Percentiles rank a stretch among this genome's conserved stretches.
phyloP scores from a whole-genome alignment of 306 rosid genomes.

The Cucumis melo region DNA sequence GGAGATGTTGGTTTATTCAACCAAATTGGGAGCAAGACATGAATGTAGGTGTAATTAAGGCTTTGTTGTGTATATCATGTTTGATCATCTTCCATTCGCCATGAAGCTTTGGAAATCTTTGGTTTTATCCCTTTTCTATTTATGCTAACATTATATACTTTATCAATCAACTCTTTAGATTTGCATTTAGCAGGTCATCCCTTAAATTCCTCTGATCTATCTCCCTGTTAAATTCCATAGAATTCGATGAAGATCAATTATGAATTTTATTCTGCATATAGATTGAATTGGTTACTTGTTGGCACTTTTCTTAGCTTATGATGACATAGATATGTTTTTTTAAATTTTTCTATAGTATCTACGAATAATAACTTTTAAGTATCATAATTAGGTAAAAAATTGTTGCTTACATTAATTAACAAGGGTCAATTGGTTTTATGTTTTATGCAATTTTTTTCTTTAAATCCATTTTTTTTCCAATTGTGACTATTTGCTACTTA shows the following conservation, averaged over 20 bases:
- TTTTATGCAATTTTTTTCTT: neutral
- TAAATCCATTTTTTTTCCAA: neutral
- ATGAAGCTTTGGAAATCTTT: neutral
- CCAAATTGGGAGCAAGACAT: neutral
- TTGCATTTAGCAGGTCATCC: neutral
- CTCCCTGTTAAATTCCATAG: neutral
- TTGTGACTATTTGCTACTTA: neutral
- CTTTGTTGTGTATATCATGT: neutral
- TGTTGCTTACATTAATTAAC: neutral
- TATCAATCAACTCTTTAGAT: neutral
- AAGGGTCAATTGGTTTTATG: neutral
- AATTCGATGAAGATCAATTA: neutral
- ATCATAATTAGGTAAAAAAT: neutral
- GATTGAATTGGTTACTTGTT: neutral
- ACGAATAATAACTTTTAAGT: neutral
- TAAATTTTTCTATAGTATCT: neutral
- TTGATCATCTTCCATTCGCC: neutral
- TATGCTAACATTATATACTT: neutral
- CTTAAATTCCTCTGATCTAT: neutral
- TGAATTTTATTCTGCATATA: neutral
- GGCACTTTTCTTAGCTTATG: neutral
- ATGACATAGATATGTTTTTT: neutral
- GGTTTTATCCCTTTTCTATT: neutral
- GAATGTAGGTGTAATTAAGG: neutral
- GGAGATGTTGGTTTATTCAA: conserved; percentile 1